Conservation (phyloP, 495 filamentous ascomycete species). For the Astrocystis sublimbata region DNA sequence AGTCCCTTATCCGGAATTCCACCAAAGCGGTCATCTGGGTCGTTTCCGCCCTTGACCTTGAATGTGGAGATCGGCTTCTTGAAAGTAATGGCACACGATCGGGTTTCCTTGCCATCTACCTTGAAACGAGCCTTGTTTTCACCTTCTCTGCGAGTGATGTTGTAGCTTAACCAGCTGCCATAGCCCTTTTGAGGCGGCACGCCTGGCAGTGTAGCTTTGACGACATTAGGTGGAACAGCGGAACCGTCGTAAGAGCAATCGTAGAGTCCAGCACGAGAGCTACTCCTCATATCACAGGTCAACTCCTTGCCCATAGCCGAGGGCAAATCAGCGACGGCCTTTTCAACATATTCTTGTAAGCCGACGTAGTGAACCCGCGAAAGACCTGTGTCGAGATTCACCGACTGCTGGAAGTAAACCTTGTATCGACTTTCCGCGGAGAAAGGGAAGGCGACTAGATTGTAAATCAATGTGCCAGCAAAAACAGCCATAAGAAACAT, state of each 20-base stretch:
- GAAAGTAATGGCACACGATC: conserved; percentile 69
- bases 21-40: conserved; percentile 58
- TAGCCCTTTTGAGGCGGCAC: conserved; percentile 49
- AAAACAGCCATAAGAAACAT: conserved; percentile 73
- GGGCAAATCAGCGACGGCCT: conserved; percentile 67
- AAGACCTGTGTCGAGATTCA: conserved; percentile 72
- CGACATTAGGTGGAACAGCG: conserved; percentile 57
- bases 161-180: conserved; percentile 63
- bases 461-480: conserved; percentile 78
- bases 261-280: conserved; percentile 45
- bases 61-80: conserved; percentile 62
- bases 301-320: conserved; percentile 64
- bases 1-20: conserved; percentile 47
- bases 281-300: conserved; percentile 46
- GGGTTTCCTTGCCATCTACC: conserved; percentile 64
- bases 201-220: conserved; percentile 40
- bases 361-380: conserved; percentile 72
- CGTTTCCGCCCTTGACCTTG: conserved; percentile 55
- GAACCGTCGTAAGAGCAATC: conserved; percentile 71
- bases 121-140: conserved; percentile 55
- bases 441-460: conserved; percentile 87
- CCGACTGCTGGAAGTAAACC: conserved; percentile 78
- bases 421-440: conserved; percentile 77
- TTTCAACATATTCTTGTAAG: conserved; percentile 67
- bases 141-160: conserved; percentile 48